These are phyloP conservation scores for Cystobasidiaceae sp. DNA, from an alignment of 1,284 basidiomycete genomes.

Conservation along the genomic window DNA sequence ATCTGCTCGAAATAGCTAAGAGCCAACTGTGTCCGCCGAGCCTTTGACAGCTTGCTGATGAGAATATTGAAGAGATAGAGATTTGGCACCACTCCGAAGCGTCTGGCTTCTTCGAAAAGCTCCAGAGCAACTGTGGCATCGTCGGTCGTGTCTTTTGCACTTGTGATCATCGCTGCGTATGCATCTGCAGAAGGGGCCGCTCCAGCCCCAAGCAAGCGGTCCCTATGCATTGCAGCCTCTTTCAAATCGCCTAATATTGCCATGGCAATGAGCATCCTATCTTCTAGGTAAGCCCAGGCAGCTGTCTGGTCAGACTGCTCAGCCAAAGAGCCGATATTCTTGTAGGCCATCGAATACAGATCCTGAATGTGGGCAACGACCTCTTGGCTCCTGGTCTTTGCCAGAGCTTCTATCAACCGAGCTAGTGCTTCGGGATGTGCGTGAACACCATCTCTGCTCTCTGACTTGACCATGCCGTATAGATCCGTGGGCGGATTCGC, in stretches of 20 bases:
- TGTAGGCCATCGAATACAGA: conserved; percentile 67
- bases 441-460: conserved; percentile 47
- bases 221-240: conserved; percentile 70
- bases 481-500: conserved; percentile 25
- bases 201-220: conserved; percentile 69
- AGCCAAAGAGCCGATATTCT: conserved; percentile 50
- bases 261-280: conserved; percentile 77
- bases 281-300: conserved; percentile 74
- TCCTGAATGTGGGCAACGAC: conserved; percentile 58
- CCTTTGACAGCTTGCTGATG: conserved; percentile 87
- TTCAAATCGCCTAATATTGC: conserved; percentile 75
- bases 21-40: conserved; percentile 81
- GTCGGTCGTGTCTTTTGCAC: conserved; percentile 86
- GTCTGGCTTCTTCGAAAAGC: conserved; percentile 73
- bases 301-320: conserved; percentile 46
- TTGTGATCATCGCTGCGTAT: conserved; percentile 81
- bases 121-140: conserved; percentile 79
- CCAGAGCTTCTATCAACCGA: conserved; percentile 50
- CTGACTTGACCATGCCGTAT: conserved; percentile 29
- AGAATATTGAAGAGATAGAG: conserved; percentile 90
- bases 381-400: conserved; percentile 64
- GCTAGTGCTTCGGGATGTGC: conserved; percentile 58
- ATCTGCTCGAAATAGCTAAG: conserved; percentile 78
- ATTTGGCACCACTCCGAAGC: conserved; percentile 66
- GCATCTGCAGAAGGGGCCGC: conserved; percentile 78